These are phyloP conservation scores for Solanum paucissectum DNA, from an alignment of 257 asterid species.

Conservation along the genomic window DNA sequence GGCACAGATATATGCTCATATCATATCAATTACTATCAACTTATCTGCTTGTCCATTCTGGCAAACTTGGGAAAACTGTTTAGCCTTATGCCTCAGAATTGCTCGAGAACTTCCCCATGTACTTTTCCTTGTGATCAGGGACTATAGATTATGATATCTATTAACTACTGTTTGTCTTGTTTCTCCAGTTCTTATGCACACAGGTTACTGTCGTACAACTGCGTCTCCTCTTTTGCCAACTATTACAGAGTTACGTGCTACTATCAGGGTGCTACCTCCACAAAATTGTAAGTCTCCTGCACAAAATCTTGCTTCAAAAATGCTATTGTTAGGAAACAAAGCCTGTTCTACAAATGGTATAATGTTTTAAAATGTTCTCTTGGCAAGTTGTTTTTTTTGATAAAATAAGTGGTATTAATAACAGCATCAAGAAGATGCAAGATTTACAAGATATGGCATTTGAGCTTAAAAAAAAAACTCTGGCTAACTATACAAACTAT, in stretches of 20 bases:
- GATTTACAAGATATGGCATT: no score
- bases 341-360: background rate
- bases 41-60: background rate
- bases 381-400: no score
- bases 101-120: background rate
- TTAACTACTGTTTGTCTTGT: constrained; percentile 21
- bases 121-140: background rate
- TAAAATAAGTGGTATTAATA: no score
- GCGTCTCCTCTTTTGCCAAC: constrained; percentile 92
- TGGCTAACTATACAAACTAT: no score
- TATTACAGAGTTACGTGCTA: constrained; percentile 76
- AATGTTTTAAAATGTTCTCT: background rate
- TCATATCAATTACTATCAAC: background rate
- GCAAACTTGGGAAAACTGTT: background rate
- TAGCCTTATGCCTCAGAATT: background rate
- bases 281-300: constrained; percentile 62
- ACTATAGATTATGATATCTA: background rate
- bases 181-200: constrained; percentile 87
- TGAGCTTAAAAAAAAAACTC: no score
- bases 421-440: no score
- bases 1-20: background rate
- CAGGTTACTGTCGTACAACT: constrained; percentile 90
- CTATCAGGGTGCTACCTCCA: constrained; percentile 85
- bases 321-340: background rate
- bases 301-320: background rate